A percentile compares a stretch with the other conserved stretches of the same genome.
phyloP scores from a whole-genome alignment of 805 yeast genomes.

The Candida manassasensis region DNA sequence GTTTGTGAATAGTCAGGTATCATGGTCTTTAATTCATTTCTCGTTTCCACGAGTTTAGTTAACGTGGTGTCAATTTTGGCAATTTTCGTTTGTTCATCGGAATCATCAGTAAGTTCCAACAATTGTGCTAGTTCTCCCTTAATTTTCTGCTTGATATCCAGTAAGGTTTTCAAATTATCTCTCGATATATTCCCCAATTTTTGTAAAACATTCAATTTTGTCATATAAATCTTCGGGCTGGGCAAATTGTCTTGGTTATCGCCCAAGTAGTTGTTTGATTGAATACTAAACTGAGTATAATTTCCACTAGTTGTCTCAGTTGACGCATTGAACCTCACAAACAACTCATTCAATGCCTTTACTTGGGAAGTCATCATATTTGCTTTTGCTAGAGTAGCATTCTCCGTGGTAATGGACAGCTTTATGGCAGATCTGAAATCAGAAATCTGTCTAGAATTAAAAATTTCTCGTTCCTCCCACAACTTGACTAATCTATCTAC shows the following conservation, averaged over 20 bases:
- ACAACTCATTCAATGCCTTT: conserved; percentile 27
- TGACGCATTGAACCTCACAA: conserved; percentile 22
- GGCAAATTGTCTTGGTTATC: conserved; percentile 37
- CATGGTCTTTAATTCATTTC: conserved; percentile 30
- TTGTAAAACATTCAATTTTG: conserved; percentile 36
- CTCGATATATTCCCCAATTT: conserved; percentile 31
- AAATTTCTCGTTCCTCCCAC: conserved; percentile 54
- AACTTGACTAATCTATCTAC: conserved; percentile 49
- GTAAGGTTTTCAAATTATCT: conserved; percentile 28
- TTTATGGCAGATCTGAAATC: conserved; percentile 6
- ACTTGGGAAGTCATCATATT: conserved; percentile 25
- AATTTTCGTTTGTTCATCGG: conserved; percentile 15
- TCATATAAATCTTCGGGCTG: conserved; percentile 31
- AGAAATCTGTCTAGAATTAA: conserved; percentile 23
- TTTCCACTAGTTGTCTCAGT: conserved; percentile 27
- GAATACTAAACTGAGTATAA: conserved; percentile 34
- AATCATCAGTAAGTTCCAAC: conserved; percentile 1
- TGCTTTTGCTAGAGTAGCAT: background rate
- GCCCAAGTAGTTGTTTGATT: conserved; percentile 34
- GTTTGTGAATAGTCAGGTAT: conserved; percentile 9
- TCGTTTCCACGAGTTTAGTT: conserved; percentile 21
- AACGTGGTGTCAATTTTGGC: conserved; percentile 26
- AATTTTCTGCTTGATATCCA: conserved; percentile 22
- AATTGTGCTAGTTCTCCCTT: conserved; percentile 18
- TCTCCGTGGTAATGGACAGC: conserved; percentile 20